A percentile compares a stretch with the other conserved stretches of the same genome.
Evolutionary conservation across 768 basidiomycete species (phyloP).

Genomic region (Pleurotus ostreatus): DNA sequence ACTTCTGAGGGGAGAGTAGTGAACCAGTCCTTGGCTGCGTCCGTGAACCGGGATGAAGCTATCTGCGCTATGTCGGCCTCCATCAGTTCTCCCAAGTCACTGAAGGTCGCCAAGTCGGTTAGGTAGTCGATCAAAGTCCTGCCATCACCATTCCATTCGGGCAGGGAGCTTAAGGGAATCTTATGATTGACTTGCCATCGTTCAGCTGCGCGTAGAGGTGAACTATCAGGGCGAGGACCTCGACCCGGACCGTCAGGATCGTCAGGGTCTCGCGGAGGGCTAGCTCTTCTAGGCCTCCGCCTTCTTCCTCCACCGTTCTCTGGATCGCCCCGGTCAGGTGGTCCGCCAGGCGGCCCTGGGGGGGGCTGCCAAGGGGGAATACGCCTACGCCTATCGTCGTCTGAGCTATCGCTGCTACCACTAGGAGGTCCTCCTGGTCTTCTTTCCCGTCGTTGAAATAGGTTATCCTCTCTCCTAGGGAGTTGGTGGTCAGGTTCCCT

Average conservation of each 20-base stretch:
- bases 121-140: neutral
- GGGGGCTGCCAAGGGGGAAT: too few species aligned
- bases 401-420: too few species aligned
- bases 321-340: too few species aligned
- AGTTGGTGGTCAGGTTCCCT: neutral
- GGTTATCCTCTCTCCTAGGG: neutral
- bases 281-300: neutral
- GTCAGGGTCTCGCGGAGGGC: neutral
- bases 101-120: too few species aligned
- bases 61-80: too few species aligned
- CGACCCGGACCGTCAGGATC: neutral
- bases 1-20: too few species aligned
- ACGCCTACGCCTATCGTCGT: too few species aligned
- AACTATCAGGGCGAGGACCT: neutral
- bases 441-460: neutral
- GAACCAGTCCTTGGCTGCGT: too few species aligned
- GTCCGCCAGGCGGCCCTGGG: too few species aligned
- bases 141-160: conserved; percentile 6
- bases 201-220: neutral
- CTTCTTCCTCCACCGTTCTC: neutral
- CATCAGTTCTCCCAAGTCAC: too few species aligned
- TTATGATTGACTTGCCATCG: conserved; percentile 7
- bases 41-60: too few species aligned
- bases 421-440: neutral
- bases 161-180: neutral